phyloP scores from a whole-genome alignment of 495 filamentous ascomycete species.

The Penicillium salamii region DNA sequence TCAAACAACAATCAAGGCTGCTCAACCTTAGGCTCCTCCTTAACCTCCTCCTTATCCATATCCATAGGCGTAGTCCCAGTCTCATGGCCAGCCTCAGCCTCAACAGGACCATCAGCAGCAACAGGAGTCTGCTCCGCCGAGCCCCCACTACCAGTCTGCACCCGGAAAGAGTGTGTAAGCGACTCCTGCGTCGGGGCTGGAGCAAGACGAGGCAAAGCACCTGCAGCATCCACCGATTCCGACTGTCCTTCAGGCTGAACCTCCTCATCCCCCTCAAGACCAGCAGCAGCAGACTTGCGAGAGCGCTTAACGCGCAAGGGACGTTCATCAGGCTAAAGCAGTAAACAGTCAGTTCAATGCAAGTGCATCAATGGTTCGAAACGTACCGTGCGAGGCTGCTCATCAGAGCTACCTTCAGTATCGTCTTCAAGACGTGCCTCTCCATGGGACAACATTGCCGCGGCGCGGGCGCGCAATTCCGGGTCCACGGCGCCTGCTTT shows the following conservation, averaged over 20 bases:
- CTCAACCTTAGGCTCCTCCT: slow-evolving; percentile 25
- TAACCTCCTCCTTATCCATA: slow-evolving; percentile 38
- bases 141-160: slow-evolving; percentile 30
- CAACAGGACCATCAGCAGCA: slow-evolving; percentile 11
- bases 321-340: slow-evolving; percentile 76
- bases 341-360: slow-evolving; percentile 7
- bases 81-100: slow-evolving; percentile 22
- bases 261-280: slow-evolving; percentile 24
- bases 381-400: slow-evolving; percentile 46
- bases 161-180: slow-evolving; percentile 41
- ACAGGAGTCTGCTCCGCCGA: slow-evolving; percentile 27
- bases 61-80: slow-evolving; percentile 40
- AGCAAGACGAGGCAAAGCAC: slow-evolving; percentile 34
- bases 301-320: slow-evolving; percentile 85
- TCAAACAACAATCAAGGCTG: background rate
- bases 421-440: slow-evolving; percentile 40
- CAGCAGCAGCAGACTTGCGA: slow-evolving; percentile 43
- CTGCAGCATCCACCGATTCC: slow-evolving; percentile 15
- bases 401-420: slow-evolving; percentile 48
- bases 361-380: background rate
- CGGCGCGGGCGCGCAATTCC: slow-evolving; percentile 35
- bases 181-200: slow-evolving; percentile 43
- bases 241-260: slow-evolving; percentile 11
- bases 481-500: slow-evolving; percentile 32
- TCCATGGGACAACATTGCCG: slow-evolving; percentile 31